A percentile compares a stretch with the other conserved stretches of the same genome.
Evolutionary conservation across 331 rosid species (phyloP).

Genomic region (Spiraea crenata): DNA sequence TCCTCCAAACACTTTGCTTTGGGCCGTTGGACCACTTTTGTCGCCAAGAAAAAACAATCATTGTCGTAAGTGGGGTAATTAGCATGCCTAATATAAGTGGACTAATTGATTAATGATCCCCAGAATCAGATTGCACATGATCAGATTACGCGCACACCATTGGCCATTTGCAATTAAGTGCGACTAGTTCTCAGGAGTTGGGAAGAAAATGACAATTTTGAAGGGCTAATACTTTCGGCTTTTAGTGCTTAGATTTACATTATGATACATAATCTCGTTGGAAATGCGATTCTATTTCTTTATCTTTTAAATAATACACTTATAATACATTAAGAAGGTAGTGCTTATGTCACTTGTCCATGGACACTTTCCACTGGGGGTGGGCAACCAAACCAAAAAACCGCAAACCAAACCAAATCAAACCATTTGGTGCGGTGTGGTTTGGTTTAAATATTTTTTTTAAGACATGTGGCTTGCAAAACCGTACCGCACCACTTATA

Average conservation of each 20-base stretch:
- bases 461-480: too few relatives aligned
- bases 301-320: too few relatives aligned
- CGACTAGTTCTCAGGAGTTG: background rate
- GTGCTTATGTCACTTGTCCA: too few relatives aligned
- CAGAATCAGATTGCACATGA: background rate
- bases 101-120: constrained; percentile 2
- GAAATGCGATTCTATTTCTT: background rate
- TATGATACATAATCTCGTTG: background rate
- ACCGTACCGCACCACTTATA: too few relatives aligned
- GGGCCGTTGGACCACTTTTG: background rate
- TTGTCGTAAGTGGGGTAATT: background rate
- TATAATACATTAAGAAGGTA: too few relatives aligned
- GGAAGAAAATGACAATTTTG: background rate
- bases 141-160: background rate
- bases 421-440: too few relatives aligned
- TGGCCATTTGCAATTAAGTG: background rate
- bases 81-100: constrained; percentile 13
- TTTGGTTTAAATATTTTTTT: too few relatives aligned
- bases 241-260: background rate
- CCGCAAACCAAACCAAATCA: too few relatives aligned
- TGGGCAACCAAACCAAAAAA: too few relatives aligned
- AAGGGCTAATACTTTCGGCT: background rate
- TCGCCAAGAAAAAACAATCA: constrained; percentile 1
- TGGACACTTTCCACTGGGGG: too few relatives aligned
- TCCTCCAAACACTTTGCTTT: background rate